Evolutionary conservation across 345 rosid genomes (phyloP), one percentile per base, ranked within the genome.

Genomic region (Alliaria petiolata): DNA sequence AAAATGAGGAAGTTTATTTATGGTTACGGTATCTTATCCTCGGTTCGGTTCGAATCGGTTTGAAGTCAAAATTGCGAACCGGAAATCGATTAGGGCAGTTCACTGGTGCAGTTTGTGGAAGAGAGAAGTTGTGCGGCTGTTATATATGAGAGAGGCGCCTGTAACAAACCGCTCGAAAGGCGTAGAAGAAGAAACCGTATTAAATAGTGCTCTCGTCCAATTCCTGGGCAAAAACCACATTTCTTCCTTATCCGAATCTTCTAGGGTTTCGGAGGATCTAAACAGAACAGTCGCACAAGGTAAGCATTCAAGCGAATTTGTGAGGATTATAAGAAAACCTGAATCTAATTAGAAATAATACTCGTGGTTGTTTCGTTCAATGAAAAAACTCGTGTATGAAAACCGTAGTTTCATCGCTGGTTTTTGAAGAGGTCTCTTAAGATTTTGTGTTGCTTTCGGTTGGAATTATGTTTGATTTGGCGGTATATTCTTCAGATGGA

Each of bases 121-220:
- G 44, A 74, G 44, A 52, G 61, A 43, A 35, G 51, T 51, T n/a
- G 58, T 58, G 67, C 62, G 69, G 79, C 70, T 61, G 22, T 34
- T 81, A 85, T 85, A 82, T 81, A 82, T 71, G 1, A 52, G 43
- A 65, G 84, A 46, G 69, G 70, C 79, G 62, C 39, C 60, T 50
- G 26, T 59, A 36, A 1, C 50, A 49, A 49, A 51, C 11, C 28
- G 49, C 68, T 65, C 40, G 69, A 78, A 44, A 81, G 84, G 85
- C 81, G 75, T 77, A 22, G 25, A 77, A 84, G 83, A 77, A 85
- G 81, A 84, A 85, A 85, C 91, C 86, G 87, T 84, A 77, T 71
- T 76, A 46, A 81, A 81, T 81, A 86, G 83, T 86, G 85, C 88
- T 79, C 75, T 84, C 20, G 45, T 68, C 26, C 34, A 42, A 19